Base-by-base conservation (phyloP, 2,329 filamentous ascomycete species). In the Aspergillus viridinutans region DNA sequence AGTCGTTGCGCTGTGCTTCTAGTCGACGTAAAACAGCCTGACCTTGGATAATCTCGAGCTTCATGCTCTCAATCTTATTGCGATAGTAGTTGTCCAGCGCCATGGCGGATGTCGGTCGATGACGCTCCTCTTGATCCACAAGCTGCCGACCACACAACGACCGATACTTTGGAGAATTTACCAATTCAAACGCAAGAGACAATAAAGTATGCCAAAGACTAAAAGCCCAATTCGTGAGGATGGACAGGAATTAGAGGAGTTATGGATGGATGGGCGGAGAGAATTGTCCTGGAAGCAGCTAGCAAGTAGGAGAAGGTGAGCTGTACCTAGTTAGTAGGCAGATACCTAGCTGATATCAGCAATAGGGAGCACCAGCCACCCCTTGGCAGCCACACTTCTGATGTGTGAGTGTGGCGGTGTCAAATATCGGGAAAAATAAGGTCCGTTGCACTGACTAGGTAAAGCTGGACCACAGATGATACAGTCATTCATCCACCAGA, bases 21-120 rank as follows among this genome's bases (percentile, higher is more conserved):
- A 99, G 85, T 73, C 94, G 87, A 67, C 94, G 89, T 61, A 99
- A 83, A 57, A 96, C 92, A 56, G 94, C 93, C 80, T 99, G 94
- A 56, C 94, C 93, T 80, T 97, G 93, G 76, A 99, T 93, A 75
- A 99, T 99, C 85, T 99, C 93, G 76, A 99, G 92, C 89, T 97
- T 97, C 90, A 97, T 96, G 76, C 90, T 88, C 90, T 99, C 94
- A 80, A 97, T 97, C 84, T 99, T 99, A 84, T 97, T 97, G 81
- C 94, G 90, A 78, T 96, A 99, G 82, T 97, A 99, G 79, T 90
- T 96, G 79, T 97, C 94, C 80, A 99, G 90, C 85, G 93, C 92
- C 94, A 99, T 99, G 75, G 74, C 87, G 84, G 76, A 74, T 71
- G 58, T 59, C 47, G 51, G 63, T 53, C 57, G 61, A 67, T 65